A percentile compares a stretch with the other conserved stretches of the same genome.
phyloP scores from a whole-genome alignment of 2,329 filamentous ascomycete species.

The Hymenoscyphus occultus region DNA sequence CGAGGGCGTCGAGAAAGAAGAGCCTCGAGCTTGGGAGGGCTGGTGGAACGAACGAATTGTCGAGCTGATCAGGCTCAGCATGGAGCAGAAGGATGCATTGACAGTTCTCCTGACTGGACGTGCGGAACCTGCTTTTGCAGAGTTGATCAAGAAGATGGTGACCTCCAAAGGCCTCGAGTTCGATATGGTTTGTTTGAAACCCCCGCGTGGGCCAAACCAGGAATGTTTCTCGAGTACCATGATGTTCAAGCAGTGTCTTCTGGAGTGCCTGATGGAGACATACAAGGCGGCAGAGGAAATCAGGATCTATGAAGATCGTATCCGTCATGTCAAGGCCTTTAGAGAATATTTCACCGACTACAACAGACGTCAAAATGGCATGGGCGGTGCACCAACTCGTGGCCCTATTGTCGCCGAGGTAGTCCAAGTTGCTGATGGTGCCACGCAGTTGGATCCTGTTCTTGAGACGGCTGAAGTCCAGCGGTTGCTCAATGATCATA shows the following conservation, averaged over 20 bases:
- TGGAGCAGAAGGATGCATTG: conserved; percentile 79
- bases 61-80: conserved; percentile 75
- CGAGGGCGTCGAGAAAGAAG: conserved; percentile 76
- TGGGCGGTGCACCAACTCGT: conserved; percentile 52
- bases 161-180: conserved; percentile 77
- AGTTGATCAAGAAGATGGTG: conserved; percentile 78
- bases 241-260: conserved; percentile 85
- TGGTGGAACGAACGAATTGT: conserved; percentile 96
- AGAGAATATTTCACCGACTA: conserved; percentile 78
- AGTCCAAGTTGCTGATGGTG: conserved; percentile 77
- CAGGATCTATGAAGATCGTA: conserved; percentile 66
- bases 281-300: conserved; percentile 83
- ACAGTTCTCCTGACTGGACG: conserved; percentile 86
- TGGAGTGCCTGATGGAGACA: conserved; percentile 78
- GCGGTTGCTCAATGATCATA: conserved; percentile 86
- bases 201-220: conserved; percentile 73
- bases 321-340: conserved; percentile 73
- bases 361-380: conserved; percentile 56
- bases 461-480: conserved; percentile 81
- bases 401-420: conserved; percentile 74
- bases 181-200: conserved; percentile 86
- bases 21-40: conserved; percentile 78
- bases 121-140: conserved; percentile 71
- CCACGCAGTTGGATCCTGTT: conserved; percentile 71
- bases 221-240: conserved; percentile 81